These are phyloP conservation scores for Exophiala sp. DNA, from an alignment of 2,329 filamentous ascomycete genomes.

Conservation along the genomic window DNA sequence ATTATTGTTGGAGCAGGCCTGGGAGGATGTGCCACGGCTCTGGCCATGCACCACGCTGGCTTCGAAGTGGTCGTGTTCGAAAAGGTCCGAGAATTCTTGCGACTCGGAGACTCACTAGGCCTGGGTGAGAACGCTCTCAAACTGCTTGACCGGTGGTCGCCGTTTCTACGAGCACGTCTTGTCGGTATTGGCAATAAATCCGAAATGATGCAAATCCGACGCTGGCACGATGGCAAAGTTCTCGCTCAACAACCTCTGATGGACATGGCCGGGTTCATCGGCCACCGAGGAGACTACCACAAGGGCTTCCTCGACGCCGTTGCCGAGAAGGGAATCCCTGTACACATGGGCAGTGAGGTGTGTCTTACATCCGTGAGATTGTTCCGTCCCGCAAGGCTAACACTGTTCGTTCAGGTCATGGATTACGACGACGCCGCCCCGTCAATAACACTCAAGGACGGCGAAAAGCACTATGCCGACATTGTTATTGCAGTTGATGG, in stretches of 20 bases:
- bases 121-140: slow-evolving; percentile 30
- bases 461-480: slow-evolving; percentile 38
- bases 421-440: slow-evolving; percentile 19
- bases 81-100: slow-evolving; percentile 41
- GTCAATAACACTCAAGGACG: slow-evolving; percentile 19
- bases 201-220: slow-evolving; percentile 33
- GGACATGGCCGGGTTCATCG: slow-evolving; percentile 53
- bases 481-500: slow-evolving; percentile 53
- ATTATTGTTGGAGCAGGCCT: slow-evolving; percentile 45
- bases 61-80: slow-evolving; percentile 58
- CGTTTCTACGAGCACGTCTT: slow-evolving; percentile 46
- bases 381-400: neutral
- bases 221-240: slow-evolving; percentile 35
- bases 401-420: slow-evolving; percentile 11
- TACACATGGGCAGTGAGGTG: slow-evolving; percentile 39
- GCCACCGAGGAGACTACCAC: slow-evolving; percentile 60
- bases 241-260: slow-evolving; percentile 32
- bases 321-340: slow-evolving; percentile 31
- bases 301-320: slow-evolving; percentile 57
- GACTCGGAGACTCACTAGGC: slow-evolving; percentile 42
- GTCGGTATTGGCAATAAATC: slow-evolving; percentile 45
- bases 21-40: slow-evolving; percentile 59
- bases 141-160: slow-evolving; percentile 32
- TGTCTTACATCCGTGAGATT: neutral
- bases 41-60: slow-evolving; percentile 61